A percentile compares a stretch with the other conserved stretches of the same genome.
Conservation (phyloP, 2,329 filamentous ascomycete genomes). For the Rhynchosporium graminicola region DNA sequence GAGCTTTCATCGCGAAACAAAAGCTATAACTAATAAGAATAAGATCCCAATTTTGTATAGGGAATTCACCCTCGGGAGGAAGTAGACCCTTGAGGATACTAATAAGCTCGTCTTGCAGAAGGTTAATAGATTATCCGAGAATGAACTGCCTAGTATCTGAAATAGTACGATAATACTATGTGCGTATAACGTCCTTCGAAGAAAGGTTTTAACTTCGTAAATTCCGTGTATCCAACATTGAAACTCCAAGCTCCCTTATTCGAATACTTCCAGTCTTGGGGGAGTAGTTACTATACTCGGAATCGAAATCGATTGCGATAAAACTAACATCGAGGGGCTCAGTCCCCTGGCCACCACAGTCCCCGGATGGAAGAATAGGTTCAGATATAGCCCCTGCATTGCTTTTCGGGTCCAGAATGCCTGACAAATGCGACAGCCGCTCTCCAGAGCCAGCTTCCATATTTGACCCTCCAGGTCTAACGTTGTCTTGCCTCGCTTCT, state of each 20-base stretch:
- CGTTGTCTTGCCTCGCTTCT: background rate
- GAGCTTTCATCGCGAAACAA: background rate
- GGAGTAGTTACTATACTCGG: conserved; percentile 24
- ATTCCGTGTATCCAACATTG: conserved; percentile 19
- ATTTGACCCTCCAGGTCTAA: background rate
- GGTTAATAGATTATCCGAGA: conserved; percentile 18
- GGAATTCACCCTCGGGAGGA: background rate
- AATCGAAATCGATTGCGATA: conserved; percentile 27
- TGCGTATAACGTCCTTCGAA: conserved; percentile 14
- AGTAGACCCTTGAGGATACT: conserved; percentile 5
- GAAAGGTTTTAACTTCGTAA: conserved; percentile 3
- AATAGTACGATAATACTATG: conserved; percentile 23
- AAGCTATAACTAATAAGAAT: conserved; percentile 7
- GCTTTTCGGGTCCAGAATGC: background rate
- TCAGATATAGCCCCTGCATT: background rate
- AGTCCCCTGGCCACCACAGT: background rate
- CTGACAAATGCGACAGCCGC: background rate
- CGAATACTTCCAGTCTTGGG: conserved; percentile 22
- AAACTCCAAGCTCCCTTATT: conserved; percentile 26
- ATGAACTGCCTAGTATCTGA: conserved; percentile 21
- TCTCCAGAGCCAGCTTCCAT: background rate
- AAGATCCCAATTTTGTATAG: background rate
- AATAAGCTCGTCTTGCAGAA: conserved; percentile 10
- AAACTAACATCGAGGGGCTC: conserved; percentile 21
- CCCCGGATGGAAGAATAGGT: background rate